Evolutionary conservation across 768 basidiomycete genomes (phyloP), one percentile per base, ranked within the genome.

Genomic region (Lentinula boryana): DNA sequence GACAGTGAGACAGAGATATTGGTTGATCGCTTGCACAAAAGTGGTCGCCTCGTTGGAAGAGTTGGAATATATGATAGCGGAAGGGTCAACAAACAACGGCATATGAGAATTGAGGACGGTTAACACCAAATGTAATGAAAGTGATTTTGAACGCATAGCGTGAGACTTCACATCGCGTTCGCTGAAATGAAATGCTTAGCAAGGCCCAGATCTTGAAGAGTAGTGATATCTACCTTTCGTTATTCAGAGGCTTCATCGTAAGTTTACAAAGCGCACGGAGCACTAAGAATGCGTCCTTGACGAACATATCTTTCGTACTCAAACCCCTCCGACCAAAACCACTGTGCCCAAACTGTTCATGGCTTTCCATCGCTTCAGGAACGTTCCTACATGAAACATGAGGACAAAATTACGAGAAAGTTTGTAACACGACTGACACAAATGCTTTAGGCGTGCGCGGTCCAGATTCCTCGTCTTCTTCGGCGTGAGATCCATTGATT

Each of bases 271-370:
- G 78, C 0, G 97, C 95, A 50, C 97, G 83, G 75, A 98, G 96
- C 40, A 99, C 96, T 63, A 99, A 82, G 78, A 98, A 99, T 0
- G 97, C 95, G 69, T 99, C 97, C 70, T 98, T 98, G 69, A 97
- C 82, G 71, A 95, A 96, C 59, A 98, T 75, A 66, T 99, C 96
- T 56, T 91, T 86, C n/a, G 82, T 78, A 18, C 86, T 85, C 59
- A 95, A 76, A 3, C 40, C 43, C 35, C 33, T 62, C 16, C 48
- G 46, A 16, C 58, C 50, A 18, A 52, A 49, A 32, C 35, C 46
- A 51, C 44, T 27, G n/a, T 33, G 23, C 7, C 44, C 36, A 6
- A 58, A 58, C 15, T 50, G 57, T 21, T 58, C 57, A 35, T 58
- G 57, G 23, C 44, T 48, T 18, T 58, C 48, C 57, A 58, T 48